Conservation (phyloP, 1,284 basidiomycete genomes). For the Xanthoconium separans region DNA sequence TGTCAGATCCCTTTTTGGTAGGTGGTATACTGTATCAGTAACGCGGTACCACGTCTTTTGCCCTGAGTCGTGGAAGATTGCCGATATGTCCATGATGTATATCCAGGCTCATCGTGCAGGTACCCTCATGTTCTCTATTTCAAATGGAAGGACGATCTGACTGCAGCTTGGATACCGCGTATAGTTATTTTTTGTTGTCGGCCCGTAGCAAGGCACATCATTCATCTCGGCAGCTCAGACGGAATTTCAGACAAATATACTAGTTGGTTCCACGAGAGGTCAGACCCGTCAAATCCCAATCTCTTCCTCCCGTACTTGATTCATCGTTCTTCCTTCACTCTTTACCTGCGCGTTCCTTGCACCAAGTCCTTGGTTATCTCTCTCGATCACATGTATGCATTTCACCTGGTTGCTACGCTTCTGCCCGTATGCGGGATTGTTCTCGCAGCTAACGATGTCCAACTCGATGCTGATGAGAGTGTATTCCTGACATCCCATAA, state of each 20-base stretch:
- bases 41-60: too few relatives aligned
- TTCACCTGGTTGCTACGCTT: slow-evolving; percentile 3
- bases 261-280: background rate
- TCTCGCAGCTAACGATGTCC: slow-evolving; percentile 1
- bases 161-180: background rate
- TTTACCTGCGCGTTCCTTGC: background rate
- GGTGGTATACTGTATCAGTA: background rate
- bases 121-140: background rate
- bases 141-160: background rate
- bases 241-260: background rate
- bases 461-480: slow-evolving; percentile 10
- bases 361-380: slow-evolving; percentile 5
- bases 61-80: background rate
- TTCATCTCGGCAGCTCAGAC: background rate
- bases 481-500: slow-evolving; percentile 51
- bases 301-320: background rate
- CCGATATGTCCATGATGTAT: background rate
- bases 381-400: slow-evolving; percentile 6
- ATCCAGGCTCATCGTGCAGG: background rate
- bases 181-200: slow-evolving; percentile 4
- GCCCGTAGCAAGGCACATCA: slow-evolving; percentile 12
- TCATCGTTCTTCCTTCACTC: background rate
- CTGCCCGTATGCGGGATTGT: background rate
- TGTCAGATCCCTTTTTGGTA: slow-evolving; percentile 6
- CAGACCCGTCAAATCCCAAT: background rate